A percentile compares a stretch with the other conserved stretches of the same genome.
Evolutionary conservation across 305 asterid species (phyloP).

Genomic region (Fraxinus angustifolia): DNA sequence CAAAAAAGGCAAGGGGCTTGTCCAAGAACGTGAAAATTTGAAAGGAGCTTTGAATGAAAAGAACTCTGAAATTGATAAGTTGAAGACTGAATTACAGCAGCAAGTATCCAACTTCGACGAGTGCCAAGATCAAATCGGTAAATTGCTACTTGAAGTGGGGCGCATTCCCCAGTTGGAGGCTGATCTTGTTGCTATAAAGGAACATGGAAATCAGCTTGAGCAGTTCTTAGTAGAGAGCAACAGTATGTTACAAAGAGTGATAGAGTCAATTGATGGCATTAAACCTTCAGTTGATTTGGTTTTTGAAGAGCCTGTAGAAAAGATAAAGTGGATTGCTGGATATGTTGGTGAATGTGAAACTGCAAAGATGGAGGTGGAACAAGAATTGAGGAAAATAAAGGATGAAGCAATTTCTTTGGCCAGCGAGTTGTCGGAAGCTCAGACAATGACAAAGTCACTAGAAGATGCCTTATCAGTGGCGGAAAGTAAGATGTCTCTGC

Average conservation of each 20-base stretch:
- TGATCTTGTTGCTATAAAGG: slow-evolving; percentile 49
- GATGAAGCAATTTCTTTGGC: slow-evolving; percentile 52
- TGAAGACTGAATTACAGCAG: slow-evolving; percentile 64
- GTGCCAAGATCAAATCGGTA: slow-evolving; percentile 58
- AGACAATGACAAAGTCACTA: slow-evolving; percentile 45
- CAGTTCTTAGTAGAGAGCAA: slow-evolving; percentile 70
- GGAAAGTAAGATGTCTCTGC: slow-evolving; percentile 47
- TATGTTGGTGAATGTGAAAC: slow-evolving; percentile 51
- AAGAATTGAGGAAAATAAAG: slow-evolving; percentile 56
- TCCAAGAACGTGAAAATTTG: slow-evolving; percentile 87
- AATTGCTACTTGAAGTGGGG: slow-evolving; percentile 54
- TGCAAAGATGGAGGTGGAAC: slow-evolving; percentile 50
- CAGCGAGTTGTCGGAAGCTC: slow-evolving; percentile 48
- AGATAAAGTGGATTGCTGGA: slow-evolving; percentile 64
- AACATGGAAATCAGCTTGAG: slow-evolving; percentile 62
- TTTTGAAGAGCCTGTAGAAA: slow-evolving; percentile 64
- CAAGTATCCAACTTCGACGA: slow-evolving; percentile 40
- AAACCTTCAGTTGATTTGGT: slow-evolving; percentile 44
- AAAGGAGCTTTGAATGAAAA: slow-evolving; percentile 64
- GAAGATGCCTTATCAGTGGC: slow-evolving; percentile 59
- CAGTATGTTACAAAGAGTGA: slow-evolving; percentile 56
- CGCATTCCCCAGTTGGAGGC: slow-evolving; percentile 55
- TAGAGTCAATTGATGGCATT: slow-evolving; percentile 66
- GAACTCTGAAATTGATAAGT: slow-evolving; percentile 58
- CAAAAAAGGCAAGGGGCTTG: slow-evolving; percentile 94